Evolutionary conservation across 805 yeast species (phyloP), one percentile per base, ranked within the genome.

Genomic region (Suhomyces xylopsoci): DNA sequence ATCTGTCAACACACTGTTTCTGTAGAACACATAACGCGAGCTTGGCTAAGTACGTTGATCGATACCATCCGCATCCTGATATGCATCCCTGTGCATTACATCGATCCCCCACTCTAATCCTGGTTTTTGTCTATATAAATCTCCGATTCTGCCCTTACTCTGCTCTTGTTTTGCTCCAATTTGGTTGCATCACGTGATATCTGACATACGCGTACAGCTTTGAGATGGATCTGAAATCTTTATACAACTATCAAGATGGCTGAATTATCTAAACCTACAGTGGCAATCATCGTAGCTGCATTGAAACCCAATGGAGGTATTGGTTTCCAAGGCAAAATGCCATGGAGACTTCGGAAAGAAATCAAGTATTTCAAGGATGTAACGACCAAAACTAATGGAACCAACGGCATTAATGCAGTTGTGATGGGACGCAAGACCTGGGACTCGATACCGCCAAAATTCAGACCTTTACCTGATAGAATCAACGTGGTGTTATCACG

Each of bases 381-480:
- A 14, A 94, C 99, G 0, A 69, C 84, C 2, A 59, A 58, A 7
- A 67, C 76, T 25, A 20, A 65, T 70, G 32, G n/a, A 20, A 62
- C 58, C 40, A 38, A 38, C 24, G 51, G 53, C 24, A 55, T 65
- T 26, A 90, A 90, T 64, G 96, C 89, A 0, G 98, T 94, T 12
- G 78, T 94, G 3, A 94, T 94, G 99, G 99, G 99, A 12, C 79
- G 97, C 54, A 88, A 85, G 64, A 93, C 98, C 1, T 94, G 97
- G 96, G 94, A 91, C 30, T 88, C 96, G 7, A 92, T 94, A 30
- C 98, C 99, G 0, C 55, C 69, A 1, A 84, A 80, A 64, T 94
- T 90, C 70, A 76, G 96, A 56, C 99, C 99, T 0, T 76, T 94
- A 45, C 85, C 86, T 2, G 82, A 77, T 47, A 78, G 99, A 52